Conservation (phyloP, 805 yeast species). For the Candida xyloterini region DNA sequence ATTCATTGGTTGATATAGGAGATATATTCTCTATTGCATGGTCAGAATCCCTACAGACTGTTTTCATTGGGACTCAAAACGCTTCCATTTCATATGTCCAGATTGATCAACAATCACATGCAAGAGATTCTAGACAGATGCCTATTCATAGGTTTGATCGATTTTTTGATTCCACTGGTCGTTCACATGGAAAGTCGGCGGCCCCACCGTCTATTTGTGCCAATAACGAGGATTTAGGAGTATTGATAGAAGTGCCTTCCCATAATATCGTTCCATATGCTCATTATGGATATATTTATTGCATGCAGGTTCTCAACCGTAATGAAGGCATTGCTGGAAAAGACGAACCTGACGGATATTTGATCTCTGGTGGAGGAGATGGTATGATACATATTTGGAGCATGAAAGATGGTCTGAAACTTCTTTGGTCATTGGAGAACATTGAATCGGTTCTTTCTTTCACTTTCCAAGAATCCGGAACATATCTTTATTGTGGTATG, state of each 20-base stretch:
- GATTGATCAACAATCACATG: conserved; percentile 23
- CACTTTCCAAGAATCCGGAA: conserved; percentile 47
- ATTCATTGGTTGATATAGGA: conserved; percentile 85
- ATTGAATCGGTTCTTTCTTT: conserved; percentile 72
- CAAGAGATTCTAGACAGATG: conserved; percentile 36
- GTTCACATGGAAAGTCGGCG: neutral
- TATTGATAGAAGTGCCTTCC: conserved; percentile 64
- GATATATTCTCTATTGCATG: conserved; percentile 85
- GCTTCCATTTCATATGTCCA: conserved; percentile 80
- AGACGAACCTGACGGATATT: conserved; percentile 33
- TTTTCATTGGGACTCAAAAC: conserved; percentile 89
- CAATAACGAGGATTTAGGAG: conserved; percentile 18
- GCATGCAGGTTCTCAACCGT: conserved; percentile 44
- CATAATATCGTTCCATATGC: conserved; percentile 73
- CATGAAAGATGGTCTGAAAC: conserved; percentile 19
- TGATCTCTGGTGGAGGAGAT: conserved; percentile 86
- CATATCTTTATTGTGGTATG: conserved; percentile 81
- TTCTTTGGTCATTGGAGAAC: conserved; percentile 48
- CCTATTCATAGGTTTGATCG: conserved; percentile 73
- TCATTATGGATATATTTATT: conserved; percentile 86
- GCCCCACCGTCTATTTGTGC: conserved; percentile 17
- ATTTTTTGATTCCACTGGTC: conserved; percentile 85
- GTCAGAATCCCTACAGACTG: conserved; percentile 53
- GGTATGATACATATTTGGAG: conserved; percentile 85
- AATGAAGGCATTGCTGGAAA: conserved; percentile 25